These are phyloP conservation scores for Lanmaoa pseudosensibilis DNA, from an alignment of 768 basidiomycete species.

Conservation along the genomic window DNA sequence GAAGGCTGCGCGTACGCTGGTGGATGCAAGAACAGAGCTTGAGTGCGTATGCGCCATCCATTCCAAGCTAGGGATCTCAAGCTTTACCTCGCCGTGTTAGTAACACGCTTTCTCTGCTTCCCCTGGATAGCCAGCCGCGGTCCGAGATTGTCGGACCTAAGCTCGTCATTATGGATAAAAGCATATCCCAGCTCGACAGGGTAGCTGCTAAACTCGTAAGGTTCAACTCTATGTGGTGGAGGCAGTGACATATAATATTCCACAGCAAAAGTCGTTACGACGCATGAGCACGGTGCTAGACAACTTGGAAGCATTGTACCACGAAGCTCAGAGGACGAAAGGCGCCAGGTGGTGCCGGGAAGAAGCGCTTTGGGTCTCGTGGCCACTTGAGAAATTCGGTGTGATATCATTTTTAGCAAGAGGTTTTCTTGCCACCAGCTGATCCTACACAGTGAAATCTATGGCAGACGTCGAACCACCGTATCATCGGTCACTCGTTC, in stretches of 20 bases:
- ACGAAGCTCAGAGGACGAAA: conserved; percentile 70
- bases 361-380: conserved; percentile 80
- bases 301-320: conserved; percentile 58
- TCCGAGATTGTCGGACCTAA: conserved; percentile 63
- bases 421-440: neutral
- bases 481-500: conserved; percentile 65
- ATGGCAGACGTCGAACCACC: conserved; percentile 56
- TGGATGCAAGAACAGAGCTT: conserved; percentile 81
- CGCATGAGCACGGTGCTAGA: conserved; percentile 66
- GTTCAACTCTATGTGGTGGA: neutral
- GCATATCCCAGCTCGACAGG: conserved; percentile 56
- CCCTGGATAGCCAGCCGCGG: conserved; percentile 52
- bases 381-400: conserved; percentile 83
- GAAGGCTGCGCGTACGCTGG: conserved; percentile 66
- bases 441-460: conserved; percentile 46
- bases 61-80: neutral
- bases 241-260: neutral
- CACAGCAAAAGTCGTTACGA: conserved; percentile 68
- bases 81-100: conserved; percentile 34
- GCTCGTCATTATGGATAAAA: conserved; percentile 65
- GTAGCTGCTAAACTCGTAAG: conserved; percentile 68
- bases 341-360: conserved; percentile 69
- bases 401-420: conserved; percentile 12
- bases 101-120: conserved; percentile 60
- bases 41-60: conserved; percentile 57